A percentile compares a stretch with the other conserved stretches of the same genome.
These are phyloP conservation scores for Apiotrichum sp. DNA, from an alignment of 1,284 basidiomycete species.

Conservation along the genomic window DNA sequence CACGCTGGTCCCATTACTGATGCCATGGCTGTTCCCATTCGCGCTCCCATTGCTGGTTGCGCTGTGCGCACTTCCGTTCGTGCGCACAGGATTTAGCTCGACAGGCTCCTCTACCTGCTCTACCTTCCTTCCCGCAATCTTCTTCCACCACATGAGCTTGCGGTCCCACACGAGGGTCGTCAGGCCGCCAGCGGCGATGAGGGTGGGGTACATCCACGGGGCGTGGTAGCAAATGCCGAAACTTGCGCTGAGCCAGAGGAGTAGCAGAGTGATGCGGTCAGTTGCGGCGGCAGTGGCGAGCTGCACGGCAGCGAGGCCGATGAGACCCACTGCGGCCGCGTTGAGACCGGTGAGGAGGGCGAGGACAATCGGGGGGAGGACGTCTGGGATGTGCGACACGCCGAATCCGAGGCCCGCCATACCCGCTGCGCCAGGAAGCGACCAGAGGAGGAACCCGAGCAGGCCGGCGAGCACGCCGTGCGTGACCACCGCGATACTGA, in stretches of 20 bases:
- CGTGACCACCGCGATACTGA: constrained; percentile 43
- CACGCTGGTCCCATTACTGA: not conserved
- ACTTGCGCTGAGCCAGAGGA: constrained; percentile 51
- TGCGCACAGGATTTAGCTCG: not conserved
- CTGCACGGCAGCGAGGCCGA: constrained; percentile 55
- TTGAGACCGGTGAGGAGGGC: constrained; percentile 57
- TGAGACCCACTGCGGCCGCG: constrained; percentile 56
- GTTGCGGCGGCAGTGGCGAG: constrained; percentile 52
- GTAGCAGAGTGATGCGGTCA: constrained; percentile 50
- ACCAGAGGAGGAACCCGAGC: constrained; percentile 46
- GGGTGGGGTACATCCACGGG: constrained; percentile 48
- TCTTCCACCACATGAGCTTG: constrained; percentile 14
- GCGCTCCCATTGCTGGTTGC: not conserved
- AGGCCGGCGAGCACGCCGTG: constrained; percentile 44
- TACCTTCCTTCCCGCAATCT: not conserved
- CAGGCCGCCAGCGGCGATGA: constrained; percentile 42
- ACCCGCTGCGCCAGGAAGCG: constrained; percentile 51
- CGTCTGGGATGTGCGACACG: constrained; percentile 50
- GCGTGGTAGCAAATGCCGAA: constrained; percentile 55
- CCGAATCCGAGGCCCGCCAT: constrained; percentile 55
- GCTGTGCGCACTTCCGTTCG: not conserved
- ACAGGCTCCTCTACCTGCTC: constrained; percentile 1
- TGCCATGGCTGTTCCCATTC: not conserved
- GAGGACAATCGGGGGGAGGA: constrained; percentile 52
- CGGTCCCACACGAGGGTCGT: constrained; percentile 40